Evolutionary conservation across 2,329 filamentous ascomycete species (phyloP).

Genomic region (Chaetomiaceae sp.): DNA sequence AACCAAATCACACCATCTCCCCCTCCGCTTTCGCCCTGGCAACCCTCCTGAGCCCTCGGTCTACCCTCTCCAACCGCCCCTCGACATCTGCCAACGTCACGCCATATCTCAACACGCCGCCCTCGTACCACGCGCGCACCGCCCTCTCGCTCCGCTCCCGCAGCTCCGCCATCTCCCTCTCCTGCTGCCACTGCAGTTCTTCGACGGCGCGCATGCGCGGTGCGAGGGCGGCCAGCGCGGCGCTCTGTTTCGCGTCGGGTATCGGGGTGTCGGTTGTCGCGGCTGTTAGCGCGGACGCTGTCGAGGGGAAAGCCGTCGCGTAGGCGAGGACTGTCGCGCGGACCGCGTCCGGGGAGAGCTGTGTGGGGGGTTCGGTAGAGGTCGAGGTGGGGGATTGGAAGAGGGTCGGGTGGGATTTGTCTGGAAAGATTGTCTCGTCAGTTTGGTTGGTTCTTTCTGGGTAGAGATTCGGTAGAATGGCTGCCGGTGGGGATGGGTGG

Average conservation of each 20-base stretch:
- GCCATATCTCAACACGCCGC: constrained; percentile 62
- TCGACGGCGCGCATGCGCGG: constrained; percentile 60
- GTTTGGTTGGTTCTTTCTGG: background rate
- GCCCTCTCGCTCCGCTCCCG: constrained; percentile 57
- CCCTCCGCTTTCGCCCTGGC: constrained; percentile 51
- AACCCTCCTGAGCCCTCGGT: constrained; percentile 59
- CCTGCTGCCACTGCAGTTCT: constrained; percentile 57
- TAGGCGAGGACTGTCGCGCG: constrained; percentile 52
- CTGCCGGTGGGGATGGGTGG: background rate
- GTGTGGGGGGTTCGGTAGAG: constrained; percentile 39
- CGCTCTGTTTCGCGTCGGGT: constrained; percentile 50
- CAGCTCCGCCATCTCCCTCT: constrained; percentile 57
- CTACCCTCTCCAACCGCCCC: constrained; percentile 58
- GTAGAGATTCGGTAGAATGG: too few relatives aligned
- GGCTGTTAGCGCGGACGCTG: constrained; percentile 54
- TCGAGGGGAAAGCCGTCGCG: constrained; percentile 51
- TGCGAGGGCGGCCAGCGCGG: constrained; percentile 51
- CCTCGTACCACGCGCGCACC: constrained; percentile 69
- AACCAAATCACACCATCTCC: constrained; percentile 34
- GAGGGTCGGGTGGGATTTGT: constrained; percentile 49
- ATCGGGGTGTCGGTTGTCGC: constrained; percentile 49
- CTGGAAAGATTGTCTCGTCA: constrained; percentile 25
- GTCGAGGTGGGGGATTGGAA: constrained; percentile 44
- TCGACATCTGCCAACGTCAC: constrained; percentile 69
- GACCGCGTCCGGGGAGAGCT: constrained; percentile 48